phyloP scores from a whole-genome alignment of 805 yeast species.

The Scheffersomyces coipomensis region DNA sequence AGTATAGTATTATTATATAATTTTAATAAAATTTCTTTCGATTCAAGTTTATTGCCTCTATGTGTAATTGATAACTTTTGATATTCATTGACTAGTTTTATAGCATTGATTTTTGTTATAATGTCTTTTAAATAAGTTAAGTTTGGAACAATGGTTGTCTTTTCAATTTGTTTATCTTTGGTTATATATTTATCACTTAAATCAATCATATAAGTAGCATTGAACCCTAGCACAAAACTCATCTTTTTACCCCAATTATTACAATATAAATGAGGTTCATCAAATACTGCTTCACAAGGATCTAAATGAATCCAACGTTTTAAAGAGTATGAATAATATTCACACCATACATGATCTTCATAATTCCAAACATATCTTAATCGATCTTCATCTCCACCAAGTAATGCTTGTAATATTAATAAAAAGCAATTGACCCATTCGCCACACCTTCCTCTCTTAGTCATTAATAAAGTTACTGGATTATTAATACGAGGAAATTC shows the following conservation, averaged over 20 bases:
- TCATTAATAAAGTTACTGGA: constrained; percentile 57
- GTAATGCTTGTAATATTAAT: constrained; percentile 62
- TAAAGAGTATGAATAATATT: constrained; percentile 62
- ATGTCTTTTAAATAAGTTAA: constrained; percentile 9
- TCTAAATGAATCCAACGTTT: constrained; percentile 86
- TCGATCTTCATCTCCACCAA: constrained; percentile 34
- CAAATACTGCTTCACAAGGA: constrained; percentile 82
- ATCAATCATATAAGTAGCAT: constrained; percentile 62
- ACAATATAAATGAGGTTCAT: constrained; percentile 74
- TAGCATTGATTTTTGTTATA: constrained; percentile 11
- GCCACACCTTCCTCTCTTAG: constrained; percentile 83
- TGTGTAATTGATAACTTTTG: constrained; percentile 9
- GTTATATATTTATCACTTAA: constrained; percentile 68
- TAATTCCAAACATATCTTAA: constrained; percentile 77
- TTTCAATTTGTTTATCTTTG: constrained; percentile 19
- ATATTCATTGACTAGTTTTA: constrained; percentile 27
- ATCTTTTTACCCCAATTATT: constrained; percentile 91
- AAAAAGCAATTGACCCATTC: constrained; percentile 92
- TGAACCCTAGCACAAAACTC: constrained; percentile 81
- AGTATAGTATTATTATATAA: constrained; percentile 36
- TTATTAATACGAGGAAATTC: constrained; percentile 79
- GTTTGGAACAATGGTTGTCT: not conserved
- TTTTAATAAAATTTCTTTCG: constrained; percentile 20
- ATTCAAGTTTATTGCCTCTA: too few species aligned
- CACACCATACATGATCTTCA: constrained; percentile 98